Evolutionary conservation across 345 rosid species (phyloP).

Genomic region (Isatis tinctoria): DNA sequence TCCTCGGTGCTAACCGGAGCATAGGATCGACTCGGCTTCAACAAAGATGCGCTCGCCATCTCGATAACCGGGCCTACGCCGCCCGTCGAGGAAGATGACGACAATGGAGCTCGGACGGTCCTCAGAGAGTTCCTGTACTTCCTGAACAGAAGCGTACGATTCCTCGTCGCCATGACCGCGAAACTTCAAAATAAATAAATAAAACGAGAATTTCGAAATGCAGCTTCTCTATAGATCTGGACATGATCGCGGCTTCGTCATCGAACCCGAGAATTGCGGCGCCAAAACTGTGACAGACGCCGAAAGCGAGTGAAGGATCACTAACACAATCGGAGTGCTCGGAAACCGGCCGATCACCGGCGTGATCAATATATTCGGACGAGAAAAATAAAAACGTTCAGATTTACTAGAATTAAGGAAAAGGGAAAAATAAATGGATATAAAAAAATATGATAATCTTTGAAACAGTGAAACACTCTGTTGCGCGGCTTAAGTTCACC

Average conservation of each 20-base stretch:
- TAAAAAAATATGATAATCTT: too few species aligned
- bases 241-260: conserved; percentile 4
- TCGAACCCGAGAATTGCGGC: not conserved
- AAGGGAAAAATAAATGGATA: too few species aligned
- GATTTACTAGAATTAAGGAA: too few species aligned
- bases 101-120: conserved; percentile 60
- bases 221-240: conserved; percentile 30
- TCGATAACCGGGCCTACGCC: conserved; percentile 79
- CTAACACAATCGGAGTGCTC: not conserved
- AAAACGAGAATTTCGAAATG: conserved; percentile 18
- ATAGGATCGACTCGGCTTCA: conserved; percentile 56
- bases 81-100: conserved; percentile 32
- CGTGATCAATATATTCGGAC: not conserved
- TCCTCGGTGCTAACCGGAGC: conserved; percentile 88
- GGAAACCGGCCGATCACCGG: conserved; percentile 5
- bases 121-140: conserved; percentile 83
- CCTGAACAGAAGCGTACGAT: conserved; percentile 59
- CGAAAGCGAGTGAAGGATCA: not conserved
- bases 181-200: not conserved
- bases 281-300: not conserved
- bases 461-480: conserved; percentile 1
- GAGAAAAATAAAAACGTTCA: not conserved
- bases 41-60: conserved; percentile 73
- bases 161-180: conserved; percentile 73
- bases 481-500: not conserved